Base-by-base conservation (phyloP, 2,329 filamentous ascomycete species). In the Fusarium mexicanum region DNA sequence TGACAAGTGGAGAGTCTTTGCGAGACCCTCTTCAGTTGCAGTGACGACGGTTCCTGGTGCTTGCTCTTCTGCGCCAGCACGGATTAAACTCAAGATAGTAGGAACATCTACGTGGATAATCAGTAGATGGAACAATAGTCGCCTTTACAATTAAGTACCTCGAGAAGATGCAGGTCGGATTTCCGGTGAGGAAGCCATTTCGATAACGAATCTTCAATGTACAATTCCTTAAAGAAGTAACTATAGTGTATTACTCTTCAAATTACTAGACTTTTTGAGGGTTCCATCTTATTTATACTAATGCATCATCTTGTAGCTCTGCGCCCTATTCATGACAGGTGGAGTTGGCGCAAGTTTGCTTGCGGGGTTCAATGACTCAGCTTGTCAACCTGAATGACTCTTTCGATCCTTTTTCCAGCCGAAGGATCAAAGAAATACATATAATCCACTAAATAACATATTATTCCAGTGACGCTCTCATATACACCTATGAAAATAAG, bases 21-120 rank as follows among this genome's bases (percentile, higher is more conserved):
- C 14, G 2, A 67, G 44, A 8, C 6, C 3, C 11, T 61, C 51
- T 20, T 67, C 51, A 0, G 64, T 67, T 20, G 64, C 51, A 29
- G 44, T 13, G 11, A 60, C 14, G 6, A 60, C 8, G 3, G 44
- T n/a, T 35, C 62, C 62, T 2, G 62, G 26, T 12, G 64, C 20
- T 51, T 67, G 62, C 4, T 67, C 62, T 13, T 67, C 33, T 8
- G 44, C 64, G 0, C 62, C 51, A 16, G 64, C 44, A 1, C 44
- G 33, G 13, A 67, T 67, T 6, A 67, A 60, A 6, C 17, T 44
- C 2, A 67, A 10, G 2, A 67, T 24, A 6, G 24, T 22, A 1
- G 62, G 17, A 6, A 67, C 12, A n/a, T 67, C 51, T 67, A 8
- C 3, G 1, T 2, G 11, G 5, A 18, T 8, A 7, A 24, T 67